Percentiles rank a stretch among this genome's conserved stretches.
Evolutionary conservation across 495 filamentous ascomycete species (phyloP).

Genomic region (Trichoderma reesei): DNA sequence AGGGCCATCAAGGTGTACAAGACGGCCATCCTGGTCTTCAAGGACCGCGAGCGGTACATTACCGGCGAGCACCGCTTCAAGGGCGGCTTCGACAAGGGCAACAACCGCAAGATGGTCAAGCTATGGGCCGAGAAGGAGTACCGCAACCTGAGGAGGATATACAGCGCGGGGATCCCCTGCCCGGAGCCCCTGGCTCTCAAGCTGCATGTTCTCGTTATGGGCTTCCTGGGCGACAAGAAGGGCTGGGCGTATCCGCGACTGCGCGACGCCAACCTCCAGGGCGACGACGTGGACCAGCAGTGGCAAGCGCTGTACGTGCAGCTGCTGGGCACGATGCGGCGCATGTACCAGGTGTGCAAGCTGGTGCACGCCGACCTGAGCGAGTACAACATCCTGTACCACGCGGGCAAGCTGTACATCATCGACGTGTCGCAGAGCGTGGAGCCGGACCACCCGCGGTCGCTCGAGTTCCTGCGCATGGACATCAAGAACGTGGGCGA

Average conservation of each 20-base stretch:
- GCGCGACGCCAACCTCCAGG: conserved; percentile 36
- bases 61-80: conserved; percentile 73
- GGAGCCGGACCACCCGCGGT: conserved; percentile 88
- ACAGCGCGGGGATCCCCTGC: conserved; percentile 74
- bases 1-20: conserved; percentile 98
- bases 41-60: conserved; percentile 91
- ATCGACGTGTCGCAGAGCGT: conserved; percentile 97
- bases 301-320: conserved; percentile 76
- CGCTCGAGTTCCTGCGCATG: conserved; percentile 87
- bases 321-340: conserved; percentile 77
- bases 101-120: conserved; percentile 91
- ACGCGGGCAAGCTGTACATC: conserved; percentile 73
- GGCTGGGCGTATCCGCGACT: conserved; percentile 80
- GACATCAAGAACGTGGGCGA: conserved; percentile 93
- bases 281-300: conserved; percentile 54
- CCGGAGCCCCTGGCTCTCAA: conserved; percentile 84
- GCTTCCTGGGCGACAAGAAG: conserved; percentile 77
- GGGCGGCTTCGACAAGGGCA: conserved; percentile 79
- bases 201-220: conserved; percentile 87
- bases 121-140: conserved; percentile 98
- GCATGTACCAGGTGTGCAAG: conserved; percentile 79
- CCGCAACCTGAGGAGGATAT: conserved; percentile 77
- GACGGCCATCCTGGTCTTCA: conserved; percentile 91
- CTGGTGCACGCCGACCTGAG: conserved; percentile 94
- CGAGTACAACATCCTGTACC: conserved; percentile 94